Evolutionary conservation across 2,329 filamentous ascomycete species (phyloP), one percentile per base, ranked within the genome.

Genomic region (Ophiocordyceps camponoti-saundersi): DNA sequence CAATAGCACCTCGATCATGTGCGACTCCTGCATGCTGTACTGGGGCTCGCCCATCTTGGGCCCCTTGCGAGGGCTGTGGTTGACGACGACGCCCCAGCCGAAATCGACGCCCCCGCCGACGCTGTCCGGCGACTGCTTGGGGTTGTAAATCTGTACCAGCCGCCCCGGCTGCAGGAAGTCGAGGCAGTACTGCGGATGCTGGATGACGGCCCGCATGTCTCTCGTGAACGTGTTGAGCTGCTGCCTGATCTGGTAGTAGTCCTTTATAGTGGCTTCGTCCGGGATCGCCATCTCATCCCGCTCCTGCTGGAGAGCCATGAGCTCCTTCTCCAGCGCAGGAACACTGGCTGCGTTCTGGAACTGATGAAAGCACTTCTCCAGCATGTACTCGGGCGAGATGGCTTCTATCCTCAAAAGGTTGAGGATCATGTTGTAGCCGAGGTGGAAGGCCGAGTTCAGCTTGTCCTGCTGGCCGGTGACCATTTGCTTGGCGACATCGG

Each of bases 361-460:
- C 63, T 98, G 92, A 63, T 86, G 93, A 69, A 98, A 98, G 60
- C 92, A 98, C 54, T 84, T 79, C 68, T 96, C 89, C n/a, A 98
- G 71, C 92, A 98, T 98, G 59, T 86, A 96, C 57, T 98, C 90
- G 2, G 93, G 92, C 10, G 89, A 96, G 45, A 98, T 94, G n/a
- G 88, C 90, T 61, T 98, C 92, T n/a, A 98, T 90, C 65, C 92
- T 78, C 63, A 96, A 82, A 50, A 98, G 67, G 59, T 98, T 98
- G 48, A 98, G 72, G 59, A 98, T 86, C 92, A 98, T 98, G 68
- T 98, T 98, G 72, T 98, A 98, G 30, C 92, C 89, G 16, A 98
- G 75, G 61, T 98, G 86, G 66, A 98, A 98, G 1, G 92, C 92
- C 3, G 92, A 96, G 65, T 96, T 96, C 29, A 98, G 79, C 54